phyloP scores from a whole-genome alignment of 2,329 filamentous ascomycete genomes.

The Arthrobotrys entomopaga region DNA sequence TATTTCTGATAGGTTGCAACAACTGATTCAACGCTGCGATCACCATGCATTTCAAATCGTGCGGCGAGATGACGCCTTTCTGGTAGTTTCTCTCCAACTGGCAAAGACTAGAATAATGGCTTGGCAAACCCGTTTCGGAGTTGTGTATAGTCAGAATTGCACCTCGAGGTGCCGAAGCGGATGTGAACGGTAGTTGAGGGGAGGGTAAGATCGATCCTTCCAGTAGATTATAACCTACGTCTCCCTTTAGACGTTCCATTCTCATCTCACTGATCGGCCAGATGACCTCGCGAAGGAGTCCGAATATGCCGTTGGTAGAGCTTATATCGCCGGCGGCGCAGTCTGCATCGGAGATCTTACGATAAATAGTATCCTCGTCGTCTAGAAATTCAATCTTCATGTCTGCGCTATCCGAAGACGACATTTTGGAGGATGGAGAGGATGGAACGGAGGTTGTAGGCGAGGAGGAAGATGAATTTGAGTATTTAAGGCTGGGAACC shows the following conservation, averaged over 20 bases:
- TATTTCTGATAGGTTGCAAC: slow-evolving; percentile 8
- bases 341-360: slow-evolving; percentile 33
- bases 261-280: slow-evolving; percentile 46
- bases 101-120: slow-evolving; percentile 16
- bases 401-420: slow-evolving; percentile 36
- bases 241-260: slow-evolving; percentile 16
- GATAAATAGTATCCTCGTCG: slow-evolving; percentile 9
- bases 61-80: slow-evolving; percentile 6
- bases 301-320: slow-evolving; percentile 23
- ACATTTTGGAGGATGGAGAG: slow-evolving; percentile 38
- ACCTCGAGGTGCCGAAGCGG: neutral
- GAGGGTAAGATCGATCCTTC: slow-evolving; percentile 4
- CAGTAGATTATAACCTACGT: slow-evolving; percentile 20
- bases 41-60: slow-evolving; percentile 24
- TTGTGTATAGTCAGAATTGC: slow-evolving; percentile 21
- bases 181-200: slow-evolving; percentile 4
- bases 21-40: slow-evolving; percentile 11
- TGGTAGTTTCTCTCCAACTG: slow-evolving; percentile 32
- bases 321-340: slow-evolving; percentile 30
- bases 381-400: slow-evolving; percentile 46
- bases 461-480: slow-evolving; percentile 1
- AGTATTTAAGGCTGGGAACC: slow-evolving; percentile 43
- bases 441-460: slow-evolving; percentile 11
- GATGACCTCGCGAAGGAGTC: slow-evolving; percentile 37
- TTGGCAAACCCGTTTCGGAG: neutral